Evolutionary conservation across 192 early-diverging fungal genomes (phyloP), one percentile per base, ranked within the genome.

Genomic region (Backusella liffmaniae): DNA sequence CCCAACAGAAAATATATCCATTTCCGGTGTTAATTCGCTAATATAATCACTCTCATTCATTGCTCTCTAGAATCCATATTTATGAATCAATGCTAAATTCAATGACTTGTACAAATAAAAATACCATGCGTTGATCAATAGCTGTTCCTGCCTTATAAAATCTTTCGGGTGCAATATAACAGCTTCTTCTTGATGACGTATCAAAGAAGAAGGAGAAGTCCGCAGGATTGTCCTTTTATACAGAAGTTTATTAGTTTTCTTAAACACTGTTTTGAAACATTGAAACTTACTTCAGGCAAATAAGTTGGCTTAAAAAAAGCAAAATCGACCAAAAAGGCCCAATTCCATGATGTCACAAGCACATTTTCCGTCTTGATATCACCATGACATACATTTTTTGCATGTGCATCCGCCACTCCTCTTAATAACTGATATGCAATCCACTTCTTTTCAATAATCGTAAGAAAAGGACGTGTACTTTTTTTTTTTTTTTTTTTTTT

Each of bases 171-270:
- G 97, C 97, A 30, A 99, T 82, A 82, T 97, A 99, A 81, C 97
- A 99, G 62, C 90, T 93, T 68, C 96, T 86, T 42, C 97, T 87
- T 4, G 91, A 86, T 9, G 96, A 93, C 29, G 94, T 91, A 83
- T 99, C 97, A 83, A 99, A 99, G 79, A 96, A 99, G 82, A 95
- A 98, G 4, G 94, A 94, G 79, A 97, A 99, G 73, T 98, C 93
- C 15, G 94, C 94, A 0, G 97, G 97, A 74, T 99, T 96, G 81
- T 99, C 96, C 84, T 94, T 49, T 49, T 49, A 32, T n/a, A 76
- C 44, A 44, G 23, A 30, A 26, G 1, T 15, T 26, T 5, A 37
- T n/a, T n/a, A 16, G 23, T 35, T 0, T 12, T 49, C 6, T n/a
- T 6, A 12, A 26, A 4, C 5, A 23, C 34, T 34, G 13, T 4